Conservation (phyloP, 306 rosid genomes). For the Corylus avellana region DNA sequence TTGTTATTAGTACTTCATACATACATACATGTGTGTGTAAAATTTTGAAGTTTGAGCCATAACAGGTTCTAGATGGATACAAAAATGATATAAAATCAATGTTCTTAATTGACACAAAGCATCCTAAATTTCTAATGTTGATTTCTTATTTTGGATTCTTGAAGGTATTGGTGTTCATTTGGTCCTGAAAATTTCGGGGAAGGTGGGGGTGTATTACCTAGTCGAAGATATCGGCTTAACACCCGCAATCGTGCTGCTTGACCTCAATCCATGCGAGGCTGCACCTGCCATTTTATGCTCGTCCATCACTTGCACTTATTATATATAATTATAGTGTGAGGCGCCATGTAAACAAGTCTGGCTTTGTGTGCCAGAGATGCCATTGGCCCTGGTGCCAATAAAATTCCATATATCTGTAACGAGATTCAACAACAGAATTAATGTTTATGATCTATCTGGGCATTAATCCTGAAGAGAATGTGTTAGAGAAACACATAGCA, state of each 20-base stretch:
- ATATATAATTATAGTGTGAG: slow-evolving; percentile 78
- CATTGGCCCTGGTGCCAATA: slow-evolving; percentile 89
- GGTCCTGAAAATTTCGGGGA: slow-evolving; percentile 98
- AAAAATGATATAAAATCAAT: neutral
- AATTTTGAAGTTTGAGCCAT: no score
- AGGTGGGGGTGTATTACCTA: slow-evolving; percentile 85
- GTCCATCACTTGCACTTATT: slow-evolving; percentile 77
- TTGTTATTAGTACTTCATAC: neutral
- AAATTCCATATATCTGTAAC: slow-evolving; percentile 79
- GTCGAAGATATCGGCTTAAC: slow-evolving; percentile 89
- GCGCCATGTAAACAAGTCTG: slow-evolving; percentile 84
- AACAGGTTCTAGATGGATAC: neutral
- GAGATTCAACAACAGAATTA: slow-evolving; percentile 92
- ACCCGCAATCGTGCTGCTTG: slow-evolving; percentile 98
- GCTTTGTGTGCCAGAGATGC: slow-evolving; percentile 96
- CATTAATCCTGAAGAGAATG: slow-evolving; percentile 82
- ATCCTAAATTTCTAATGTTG: slow-evolving; percentile 17
- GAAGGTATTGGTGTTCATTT: slow-evolving; percentile 96
- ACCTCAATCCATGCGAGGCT: slow-evolving; percentile 31
- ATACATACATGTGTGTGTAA: slow-evolving; percentile 32
- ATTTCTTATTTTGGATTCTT: slow-evolving; percentile 21
- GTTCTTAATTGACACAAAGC: neutral
- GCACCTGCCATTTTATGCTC: slow-evolving; percentile 45
- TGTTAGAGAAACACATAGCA: slow-evolving; percentile 92
- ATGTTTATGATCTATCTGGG: slow-evolving; percentile 97